phyloP scores from a whole-genome alignment of 192 early-diverging fungal species.

The Mortierella claussenii region DNA sequence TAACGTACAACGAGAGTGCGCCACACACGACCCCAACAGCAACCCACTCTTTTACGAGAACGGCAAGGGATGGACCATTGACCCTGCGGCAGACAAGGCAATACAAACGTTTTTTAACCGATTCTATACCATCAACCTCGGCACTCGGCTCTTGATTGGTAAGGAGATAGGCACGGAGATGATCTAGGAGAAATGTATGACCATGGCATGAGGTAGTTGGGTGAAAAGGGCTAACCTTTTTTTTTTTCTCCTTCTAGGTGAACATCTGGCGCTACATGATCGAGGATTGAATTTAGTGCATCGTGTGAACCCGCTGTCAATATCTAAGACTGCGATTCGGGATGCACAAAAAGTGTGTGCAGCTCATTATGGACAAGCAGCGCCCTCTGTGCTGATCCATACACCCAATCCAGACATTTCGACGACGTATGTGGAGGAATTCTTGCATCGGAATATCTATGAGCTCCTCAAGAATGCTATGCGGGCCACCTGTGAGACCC shows the following conservation, averaged over 20 bases:
- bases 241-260: slow-evolving; percentile 41
- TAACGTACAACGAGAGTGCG: too few species aligned
- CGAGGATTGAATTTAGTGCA: slow-evolving; percentile 64
- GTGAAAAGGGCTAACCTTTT: too few species aligned
- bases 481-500: slow-evolving; percentile 61
- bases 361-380: slow-evolving; percentile 54
- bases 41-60: slow-evolving; percentile 56
- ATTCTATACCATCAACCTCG: slow-evolving; percentile 69
- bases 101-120: slow-evolving; percentile 67
- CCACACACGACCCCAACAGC: slow-evolving; percentile 42
- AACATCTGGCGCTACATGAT: slow-evolving; percentile 68
- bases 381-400: slow-evolving; percentile 59
- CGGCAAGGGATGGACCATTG: slow-evolving; percentile 47
- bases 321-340: slow-evolving; percentile 60
- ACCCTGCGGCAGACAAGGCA: slow-evolving; percentile 57
- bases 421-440: slow-evolving; percentile 66
- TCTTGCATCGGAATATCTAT: slow-evolving; percentile 67
- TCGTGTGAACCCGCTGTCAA: slow-evolving; percentile 64
- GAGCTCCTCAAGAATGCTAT: slow-evolving; percentile 71
- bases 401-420: slow-evolving; percentile 59
- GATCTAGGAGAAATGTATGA: too few species aligned
- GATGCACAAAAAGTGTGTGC: slow-evolving; percentile 59
- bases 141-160: slow-evolving; percentile 68
- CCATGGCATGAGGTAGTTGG: too few species aligned
- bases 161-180: too few species aligned